A percentile compares a stretch with the other conserved stretches of the same genome.
Conservation (phyloP, 352 stramenopile genomes). For the Phytophthora citrophthora region DNA sequence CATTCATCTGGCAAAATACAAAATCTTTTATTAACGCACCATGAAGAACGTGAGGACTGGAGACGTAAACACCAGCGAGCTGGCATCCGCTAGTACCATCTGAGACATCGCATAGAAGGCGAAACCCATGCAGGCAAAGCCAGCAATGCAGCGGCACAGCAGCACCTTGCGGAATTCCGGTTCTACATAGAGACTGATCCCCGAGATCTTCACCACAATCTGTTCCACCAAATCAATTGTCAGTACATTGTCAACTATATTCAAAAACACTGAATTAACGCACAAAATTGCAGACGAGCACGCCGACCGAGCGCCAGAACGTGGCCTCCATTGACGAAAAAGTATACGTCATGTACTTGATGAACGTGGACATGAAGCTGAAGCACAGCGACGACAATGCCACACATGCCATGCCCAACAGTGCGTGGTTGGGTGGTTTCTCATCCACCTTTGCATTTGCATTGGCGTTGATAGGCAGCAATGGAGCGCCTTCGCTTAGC, state of each 20-base stretch:
- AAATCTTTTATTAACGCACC: slow-evolving; percentile 8
- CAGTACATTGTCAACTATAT: neutral
- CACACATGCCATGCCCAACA: slow-evolving; percentile 64
- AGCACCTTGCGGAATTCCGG: slow-evolving; percentile 51
- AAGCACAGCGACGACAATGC: slow-evolving; percentile 74
- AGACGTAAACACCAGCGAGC: slow-evolving; percentile 59
- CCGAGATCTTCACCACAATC: slow-evolving; percentile 16
- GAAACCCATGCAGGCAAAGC: slow-evolving; percentile 72
- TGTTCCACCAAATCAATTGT: slow-evolving; percentile 3
- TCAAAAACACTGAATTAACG: slow-evolving; percentile 6
- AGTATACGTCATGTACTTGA: slow-evolving; percentile 75
- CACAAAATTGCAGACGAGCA: slow-evolving; percentile 69
- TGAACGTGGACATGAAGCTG: slow-evolving; percentile 76
- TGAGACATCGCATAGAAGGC: slow-evolving; percentile 77
- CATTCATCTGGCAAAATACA: neutral
- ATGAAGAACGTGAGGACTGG: slow-evolving; percentile 38
- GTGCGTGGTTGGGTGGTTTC: slow-evolving; percentile 40
- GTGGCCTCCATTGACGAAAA: slow-evolving; percentile 81
- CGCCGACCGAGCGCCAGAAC: slow-evolving; percentile 69
- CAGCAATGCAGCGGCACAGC: slow-evolving; percentile 57
- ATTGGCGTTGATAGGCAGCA: slow-evolving; percentile 21
- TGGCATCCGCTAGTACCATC: slow-evolving; percentile 80
- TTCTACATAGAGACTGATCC: slow-evolving; percentile 46
- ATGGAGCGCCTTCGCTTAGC: slow-evolving; percentile 9
- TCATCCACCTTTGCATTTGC: slow-evolving; percentile 10